Conservation (phyloP, 192 early-diverging fungal genomes). For the Coemansia sp. region DNA sequence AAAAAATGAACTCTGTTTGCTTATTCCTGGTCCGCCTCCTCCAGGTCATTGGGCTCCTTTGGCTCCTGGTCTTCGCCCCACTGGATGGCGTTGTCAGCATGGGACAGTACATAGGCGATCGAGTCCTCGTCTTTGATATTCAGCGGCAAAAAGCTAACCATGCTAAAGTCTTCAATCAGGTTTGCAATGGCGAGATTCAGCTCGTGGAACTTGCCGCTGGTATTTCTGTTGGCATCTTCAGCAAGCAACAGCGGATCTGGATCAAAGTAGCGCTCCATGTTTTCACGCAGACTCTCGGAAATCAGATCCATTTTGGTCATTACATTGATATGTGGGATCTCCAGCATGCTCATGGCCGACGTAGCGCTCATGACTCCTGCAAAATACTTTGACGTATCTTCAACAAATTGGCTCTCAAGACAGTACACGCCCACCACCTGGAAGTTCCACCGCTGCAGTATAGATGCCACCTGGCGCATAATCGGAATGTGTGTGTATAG, state of each 20-base stretch:
- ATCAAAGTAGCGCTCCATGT: constrained; percentile 81
- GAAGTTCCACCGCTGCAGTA: constrained; percentile 71
- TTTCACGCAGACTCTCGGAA: constrained; percentile 57
- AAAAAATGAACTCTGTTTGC: background rate
- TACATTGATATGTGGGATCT: constrained; percentile 98
- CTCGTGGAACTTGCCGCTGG: constrained; percentile 72
- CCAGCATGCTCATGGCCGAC: constrained; percentile 92
- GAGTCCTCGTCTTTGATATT: constrained; percentile 95
- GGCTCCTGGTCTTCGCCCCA: constrained; percentile 98
- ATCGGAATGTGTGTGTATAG: constrained; percentile 97
- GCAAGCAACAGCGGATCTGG: constrained; percentile 83
- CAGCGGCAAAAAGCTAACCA: constrained; percentile 93
- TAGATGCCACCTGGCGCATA: constrained; percentile 78
- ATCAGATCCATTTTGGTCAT: constrained; percentile 97
- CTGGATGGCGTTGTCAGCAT: constrained; percentile 93
- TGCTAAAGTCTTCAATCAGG: constrained; percentile 94
- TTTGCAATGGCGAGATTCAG: constrained; percentile 88
- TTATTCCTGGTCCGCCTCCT: background rate
- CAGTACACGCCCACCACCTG: constrained; percentile 90
- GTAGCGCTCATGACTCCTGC: constrained; percentile 93
- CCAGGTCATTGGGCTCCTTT: constrained; percentile 62
- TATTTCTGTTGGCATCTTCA: constrained; percentile 76
- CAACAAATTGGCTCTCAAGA: constrained; percentile 91
- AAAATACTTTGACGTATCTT: constrained; percentile 96
- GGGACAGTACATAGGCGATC: constrained; percentile 77